Percentiles rank a stretch among this genome's conserved stretches.
Evolutionary conservation across 2,329 filamentous ascomycete genomes (phyloP).

Genomic region (Pestalotiopsis sp.): DNA sequence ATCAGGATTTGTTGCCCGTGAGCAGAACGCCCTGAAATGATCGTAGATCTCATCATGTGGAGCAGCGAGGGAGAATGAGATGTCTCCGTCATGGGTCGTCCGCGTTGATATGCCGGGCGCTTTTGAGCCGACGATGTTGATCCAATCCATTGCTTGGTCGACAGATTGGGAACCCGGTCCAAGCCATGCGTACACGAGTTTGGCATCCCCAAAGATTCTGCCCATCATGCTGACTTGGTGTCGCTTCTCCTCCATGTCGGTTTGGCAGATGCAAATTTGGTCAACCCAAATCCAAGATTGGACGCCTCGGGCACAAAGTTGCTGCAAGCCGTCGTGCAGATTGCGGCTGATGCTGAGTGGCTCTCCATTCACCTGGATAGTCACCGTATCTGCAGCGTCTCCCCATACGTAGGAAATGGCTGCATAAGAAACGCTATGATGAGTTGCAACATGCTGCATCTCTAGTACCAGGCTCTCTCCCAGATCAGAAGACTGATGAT

Average conservation of each 20-base stretch:
- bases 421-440: neutral
- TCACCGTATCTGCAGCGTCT: neutral
- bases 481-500: neutral
- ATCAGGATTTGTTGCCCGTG: neutral
- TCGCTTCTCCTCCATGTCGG: neutral
- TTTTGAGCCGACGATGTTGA: neutral
- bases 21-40: neutral
- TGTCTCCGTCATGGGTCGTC: neutral
- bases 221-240: neutral
- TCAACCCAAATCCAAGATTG: neutral
- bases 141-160: neutral
- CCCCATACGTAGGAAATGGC: neutral
- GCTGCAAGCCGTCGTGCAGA: neutral
- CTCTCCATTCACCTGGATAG: neutral
- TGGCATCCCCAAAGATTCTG: neutral
- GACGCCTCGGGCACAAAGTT: neutral
- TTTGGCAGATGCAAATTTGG: neutral
- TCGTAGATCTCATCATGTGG: neutral
- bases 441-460: neutral
- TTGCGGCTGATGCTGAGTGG: neutral
- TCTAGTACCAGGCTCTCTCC: neutral
- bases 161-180: neutral
- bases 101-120: neutral
- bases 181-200: neutral
- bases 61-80: neutral